phyloP scores from a whole-genome alignment of 306 rosid genomes.

The Quercus alba region DNA sequence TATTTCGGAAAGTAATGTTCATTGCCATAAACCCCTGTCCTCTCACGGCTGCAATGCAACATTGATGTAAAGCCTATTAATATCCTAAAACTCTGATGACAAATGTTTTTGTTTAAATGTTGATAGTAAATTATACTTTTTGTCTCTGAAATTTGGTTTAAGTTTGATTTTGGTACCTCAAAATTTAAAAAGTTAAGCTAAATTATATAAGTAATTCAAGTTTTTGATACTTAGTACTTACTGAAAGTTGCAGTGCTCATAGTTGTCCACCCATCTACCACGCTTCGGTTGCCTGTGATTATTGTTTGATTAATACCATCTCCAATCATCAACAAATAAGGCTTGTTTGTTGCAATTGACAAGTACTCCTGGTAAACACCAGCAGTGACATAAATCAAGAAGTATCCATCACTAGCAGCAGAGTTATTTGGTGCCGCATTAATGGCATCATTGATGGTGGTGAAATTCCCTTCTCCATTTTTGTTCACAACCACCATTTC shows the following conservation, averaged over 20 bases:
- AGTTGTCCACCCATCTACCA: slow-evolving; percentile 34
- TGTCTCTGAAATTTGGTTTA: too few relatives aligned
- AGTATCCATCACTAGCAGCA: slow-evolving; percentile 20
- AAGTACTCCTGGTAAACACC: slow-evolving; percentile 42
- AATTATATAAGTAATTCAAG: too few relatives aligned
- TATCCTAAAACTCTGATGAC: too few relatives aligned
- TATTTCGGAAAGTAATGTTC: neutral
- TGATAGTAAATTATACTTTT: too few relatives aligned
- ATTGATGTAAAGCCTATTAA: neutral
- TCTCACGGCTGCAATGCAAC: slow-evolving; percentile 26
- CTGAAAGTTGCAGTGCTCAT: slow-evolving; percentile 38
- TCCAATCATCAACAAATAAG: slow-evolving; percentile 42
- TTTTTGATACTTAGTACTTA: neutral
- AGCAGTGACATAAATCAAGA: slow-evolving; percentile 12
- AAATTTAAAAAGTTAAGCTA: too few relatives aligned
- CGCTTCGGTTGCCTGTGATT: slow-evolving; percentile 37
- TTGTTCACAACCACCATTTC: slow-evolving; percentile 34
- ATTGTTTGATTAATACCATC: slow-evolving; percentile 44
- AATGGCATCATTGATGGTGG: slow-evolving; percentile 27
- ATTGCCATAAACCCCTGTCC: slow-evolving; percentile 36
- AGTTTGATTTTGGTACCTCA: too few relatives aligned
- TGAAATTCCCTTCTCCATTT: slow-evolving; percentile 31
- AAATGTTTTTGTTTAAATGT: too few relatives aligned
- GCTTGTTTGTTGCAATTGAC: slow-evolving; percentile 18
- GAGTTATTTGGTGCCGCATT: slow-evolving; percentile 38